These are phyloP conservation scores for Monosporozyma unispora DNA, from an alignment of 805 yeast species.

Conservation along the genomic window DNA sequence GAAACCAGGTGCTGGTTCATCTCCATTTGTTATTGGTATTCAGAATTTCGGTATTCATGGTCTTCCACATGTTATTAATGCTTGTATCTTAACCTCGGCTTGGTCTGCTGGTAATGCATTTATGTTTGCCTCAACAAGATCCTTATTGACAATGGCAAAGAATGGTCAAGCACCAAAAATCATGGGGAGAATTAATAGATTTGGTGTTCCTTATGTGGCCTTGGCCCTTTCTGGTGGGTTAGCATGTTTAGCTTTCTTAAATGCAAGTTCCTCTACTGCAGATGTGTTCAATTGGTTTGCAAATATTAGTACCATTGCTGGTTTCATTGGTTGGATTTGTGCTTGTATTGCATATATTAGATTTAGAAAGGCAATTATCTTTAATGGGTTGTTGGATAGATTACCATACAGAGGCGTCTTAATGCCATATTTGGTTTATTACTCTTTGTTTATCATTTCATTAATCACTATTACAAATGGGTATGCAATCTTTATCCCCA, in stretches of 20 bases:
- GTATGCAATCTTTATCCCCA: constrained; percentile 51
- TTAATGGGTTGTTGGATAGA: constrained; percentile 45
- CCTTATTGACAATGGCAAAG: constrained; percentile 35
- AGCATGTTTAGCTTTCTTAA: constrained; percentile 44
- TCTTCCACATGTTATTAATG: constrained; percentile 54
- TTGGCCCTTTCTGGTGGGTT: constrained; percentile 17
- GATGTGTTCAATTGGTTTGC: constrained; percentile 56
- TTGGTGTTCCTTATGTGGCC: constrained; percentile 46
- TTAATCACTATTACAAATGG: constrained; percentile 64
- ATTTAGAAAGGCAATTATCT: constrained; percentile 54
- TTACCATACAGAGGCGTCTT: constrained; percentile 47
- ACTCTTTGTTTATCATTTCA: constrained; percentile 40
- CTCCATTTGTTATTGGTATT: constrained; percentile 59
- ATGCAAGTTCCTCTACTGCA: constrained; percentile 44
- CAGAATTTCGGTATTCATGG: constrained; percentile 53
- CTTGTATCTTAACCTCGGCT: constrained; percentile 52
- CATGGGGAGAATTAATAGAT: constrained; percentile 39
- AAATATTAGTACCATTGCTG: constrained; percentile 57
- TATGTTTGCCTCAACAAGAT: constrained; percentile 48
- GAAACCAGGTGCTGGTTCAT: constrained; percentile 49
- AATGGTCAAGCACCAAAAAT: constrained; percentile 45
- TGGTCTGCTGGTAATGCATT: constrained; percentile 41
- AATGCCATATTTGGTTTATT: constrained; percentile 53
- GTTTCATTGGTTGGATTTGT: constrained; percentile 55
- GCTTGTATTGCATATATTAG: constrained; percentile 46